Percentiles rank a stretch among this genome's conserved stretches.
These are phyloP conservation scores for Tylopilus sp. DNA, from an alignment of 1,284 basidiomycete species.

Conservation along the genomic window DNA sequence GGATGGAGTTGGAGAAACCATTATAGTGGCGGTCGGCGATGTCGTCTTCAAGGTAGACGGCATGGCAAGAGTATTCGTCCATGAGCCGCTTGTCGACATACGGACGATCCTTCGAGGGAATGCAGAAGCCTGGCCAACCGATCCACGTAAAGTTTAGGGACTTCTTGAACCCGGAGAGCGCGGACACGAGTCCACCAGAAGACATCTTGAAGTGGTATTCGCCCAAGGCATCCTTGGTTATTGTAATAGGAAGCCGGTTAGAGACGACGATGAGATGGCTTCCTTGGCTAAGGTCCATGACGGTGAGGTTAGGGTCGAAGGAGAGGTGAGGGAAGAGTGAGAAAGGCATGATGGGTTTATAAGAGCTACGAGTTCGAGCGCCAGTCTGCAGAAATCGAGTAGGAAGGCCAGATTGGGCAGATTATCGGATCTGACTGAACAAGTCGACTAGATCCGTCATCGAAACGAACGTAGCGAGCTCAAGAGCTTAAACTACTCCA, in stretches of 20 bases:
- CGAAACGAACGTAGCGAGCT: neutral
- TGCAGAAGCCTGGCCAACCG: conserved; percentile 88
- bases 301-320: conserved; percentile 33
- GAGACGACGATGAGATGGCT: conserved; percentile 92
- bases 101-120: conserved; percentile 82
- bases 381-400: conserved; percentile 19
- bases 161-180: conserved; percentile 94
- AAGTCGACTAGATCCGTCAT: neutral
- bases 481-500: neutral
- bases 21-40: conserved; percentile 98
- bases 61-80: conserved; percentile 95
- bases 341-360: conserved; percentile 29
- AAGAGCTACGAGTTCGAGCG: conserved; percentile 25
- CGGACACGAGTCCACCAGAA: conserved; percentile 91
- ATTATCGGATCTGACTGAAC: conserved; percentile 28
- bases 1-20: conserved; percentile 98
- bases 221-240: conserved; percentile 81
- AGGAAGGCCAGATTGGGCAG: conserved; percentile 31
- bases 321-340: conserved; percentile 30
- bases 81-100: conserved; percentile 84
- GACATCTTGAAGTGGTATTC: conserved; percentile 98
- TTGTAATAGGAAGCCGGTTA: conserved; percentile 92
- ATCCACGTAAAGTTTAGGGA: conserved; percentile 96
- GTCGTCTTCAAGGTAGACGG: conserved; percentile 96
- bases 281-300: conserved; percentile 40